These are phyloP conservation scores for Floccularia luteovirens DNA, from an alignment of 768 basidiomycete genomes.

Conservation along the genomic window DNA sequence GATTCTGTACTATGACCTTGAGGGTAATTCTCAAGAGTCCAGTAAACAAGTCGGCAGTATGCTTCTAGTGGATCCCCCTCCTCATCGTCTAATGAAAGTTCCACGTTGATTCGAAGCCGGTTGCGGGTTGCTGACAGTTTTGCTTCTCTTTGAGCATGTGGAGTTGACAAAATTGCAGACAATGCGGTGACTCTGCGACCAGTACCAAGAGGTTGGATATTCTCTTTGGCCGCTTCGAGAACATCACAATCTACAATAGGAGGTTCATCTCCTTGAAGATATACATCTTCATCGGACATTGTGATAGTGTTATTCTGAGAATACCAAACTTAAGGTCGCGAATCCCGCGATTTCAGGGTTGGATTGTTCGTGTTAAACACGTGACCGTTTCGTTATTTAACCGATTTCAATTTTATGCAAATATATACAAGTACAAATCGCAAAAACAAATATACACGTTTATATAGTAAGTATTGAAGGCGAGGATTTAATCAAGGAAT, in stretches of 20 bases:
- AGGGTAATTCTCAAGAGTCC: conserved; percentile 93
- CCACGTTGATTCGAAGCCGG: conserved; percentile 63
- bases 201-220: conserved; percentile 74
- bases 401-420: too few relatives aligned
- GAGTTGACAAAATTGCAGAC: conserved; percentile 66
- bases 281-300: conserved; percentile 23
- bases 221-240: conserved; percentile 80
- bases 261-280: conserved; percentile 32
- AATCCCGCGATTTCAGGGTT: too few relatives aligned
- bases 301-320: neutral
- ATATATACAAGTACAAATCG: neutral
- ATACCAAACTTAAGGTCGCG: too few relatives aligned
- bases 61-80: conserved; percentile 82
- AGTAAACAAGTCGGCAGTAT: conserved; percentile 79
- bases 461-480: neutral
- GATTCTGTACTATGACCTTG: conserved; percentile 87
- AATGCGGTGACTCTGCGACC: conserved; percentile 77
- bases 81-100: conserved; percentile 73
- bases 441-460: neutral
- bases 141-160: conserved; percentile 68
- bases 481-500: conserved; percentile 18
- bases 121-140: conserved; percentile 60
- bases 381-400: too few relatives aligned
- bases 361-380: too few relatives aligned
- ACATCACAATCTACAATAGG: conserved; percentile 74